Conservation (phyloP, 1,284 basidiomycete species). For the Boletus subluridellus region DNA sequence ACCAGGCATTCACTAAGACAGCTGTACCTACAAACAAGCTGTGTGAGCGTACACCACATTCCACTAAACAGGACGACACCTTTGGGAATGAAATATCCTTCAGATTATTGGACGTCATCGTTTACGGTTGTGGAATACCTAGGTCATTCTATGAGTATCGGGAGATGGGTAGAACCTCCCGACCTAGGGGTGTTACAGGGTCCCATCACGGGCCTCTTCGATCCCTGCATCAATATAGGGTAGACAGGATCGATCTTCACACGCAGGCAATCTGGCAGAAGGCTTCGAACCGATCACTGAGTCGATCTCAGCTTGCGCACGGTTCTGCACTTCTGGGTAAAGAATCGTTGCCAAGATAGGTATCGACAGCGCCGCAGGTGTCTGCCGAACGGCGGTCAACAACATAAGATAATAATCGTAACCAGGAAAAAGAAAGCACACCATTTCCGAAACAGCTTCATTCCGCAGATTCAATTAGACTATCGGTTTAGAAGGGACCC, state of each 20-base stretch:
- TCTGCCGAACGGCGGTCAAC: neutral
- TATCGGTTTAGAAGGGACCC: neutral
- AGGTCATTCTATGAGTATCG: neutral
- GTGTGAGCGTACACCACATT: neutral
- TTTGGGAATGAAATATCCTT: conserved; percentile 12
- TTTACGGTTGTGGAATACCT: conserved; percentile 22
- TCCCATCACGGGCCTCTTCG: neutral
- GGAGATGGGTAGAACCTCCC: neutral
- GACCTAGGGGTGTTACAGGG: conserved; percentile 3
- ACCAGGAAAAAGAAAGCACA: neutral
- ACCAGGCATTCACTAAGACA: conserved; percentile 16
- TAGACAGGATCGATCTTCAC: conserved; percentile 14
- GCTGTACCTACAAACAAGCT: conserved; percentile 8
- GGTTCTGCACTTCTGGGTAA: conserved; percentile 14
- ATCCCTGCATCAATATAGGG: conserved; percentile 10
- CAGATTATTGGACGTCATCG: conserved; percentile 34
- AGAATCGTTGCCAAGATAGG: conserved; percentile 18
- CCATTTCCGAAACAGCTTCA: conserved; percentile 14
- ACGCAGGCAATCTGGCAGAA: conserved; percentile 9
- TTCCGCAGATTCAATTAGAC: neutral
- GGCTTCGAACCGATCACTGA: conserved; percentile 14
- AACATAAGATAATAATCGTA: neutral
- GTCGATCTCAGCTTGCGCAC: conserved; percentile 16
- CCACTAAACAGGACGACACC: neutral
- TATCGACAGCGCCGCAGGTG: conserved; percentile 3